Conservation (phyloP, 2,329 filamentous ascomycete genomes). For the Aspergillus sclerotialis region DNA sequence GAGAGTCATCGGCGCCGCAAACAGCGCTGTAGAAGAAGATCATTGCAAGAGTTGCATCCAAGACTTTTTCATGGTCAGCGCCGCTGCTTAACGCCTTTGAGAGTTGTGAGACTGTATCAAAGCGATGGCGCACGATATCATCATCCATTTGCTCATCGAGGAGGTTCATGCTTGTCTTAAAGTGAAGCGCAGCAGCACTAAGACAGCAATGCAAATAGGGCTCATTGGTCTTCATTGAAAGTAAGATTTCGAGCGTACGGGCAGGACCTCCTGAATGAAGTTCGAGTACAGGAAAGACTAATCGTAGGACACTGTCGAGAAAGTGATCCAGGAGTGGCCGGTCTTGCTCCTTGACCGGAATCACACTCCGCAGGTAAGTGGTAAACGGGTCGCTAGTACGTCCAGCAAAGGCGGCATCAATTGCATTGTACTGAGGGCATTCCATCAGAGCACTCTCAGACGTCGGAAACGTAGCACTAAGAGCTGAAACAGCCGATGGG, state of each 20-base stretch:
- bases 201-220: constrained; percentile 91
- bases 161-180: constrained; percentile 66
- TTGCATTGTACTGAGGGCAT: no score
- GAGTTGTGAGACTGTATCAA: constrained; percentile 76
- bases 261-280: constrained; percentile 77
- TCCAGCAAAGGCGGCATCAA: neutral
- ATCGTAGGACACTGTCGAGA: constrained; percentile 73
- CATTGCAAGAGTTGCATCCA: constrained; percentile 88
- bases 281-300: constrained; percentile 86
- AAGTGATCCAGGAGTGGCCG: constrained; percentile 83
- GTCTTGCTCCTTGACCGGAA: constrained; percentile 69
- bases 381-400: neutral
- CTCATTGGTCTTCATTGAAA: constrained; percentile 80
- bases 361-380: neutral
- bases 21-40: constrained; percentile 95
- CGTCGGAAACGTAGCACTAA: no score
- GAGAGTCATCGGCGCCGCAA: constrained; percentile 70
- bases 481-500: no score
- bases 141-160: constrained; percentile 67
- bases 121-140: constrained; percentile 89
- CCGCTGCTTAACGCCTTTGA: constrained; percentile 75
- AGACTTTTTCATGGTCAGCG: constrained; percentile 75
- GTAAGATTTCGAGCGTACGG: constrained; percentile 72
- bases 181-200: constrained; percentile 83
- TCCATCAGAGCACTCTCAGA: no score